Conservation (phyloP, 148 eudicot species). For the Polygonum maritimum region DNA sequence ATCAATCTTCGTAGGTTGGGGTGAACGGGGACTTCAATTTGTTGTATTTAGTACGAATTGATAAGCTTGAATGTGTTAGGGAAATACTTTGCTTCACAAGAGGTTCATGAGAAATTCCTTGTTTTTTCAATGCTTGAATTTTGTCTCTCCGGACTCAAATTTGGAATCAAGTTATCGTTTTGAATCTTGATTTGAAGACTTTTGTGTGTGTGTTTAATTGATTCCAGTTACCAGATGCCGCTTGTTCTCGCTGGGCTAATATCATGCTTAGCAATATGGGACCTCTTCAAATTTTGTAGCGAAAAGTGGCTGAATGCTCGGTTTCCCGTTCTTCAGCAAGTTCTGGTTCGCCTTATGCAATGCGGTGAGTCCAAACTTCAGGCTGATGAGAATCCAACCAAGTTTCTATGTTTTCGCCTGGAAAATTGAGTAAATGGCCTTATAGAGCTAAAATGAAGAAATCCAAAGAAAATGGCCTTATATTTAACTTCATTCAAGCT, state of each 20-base stretch:
- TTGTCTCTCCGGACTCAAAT: not conserved
- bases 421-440: not conserved
- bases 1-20: not conserved
- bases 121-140: not conserved
- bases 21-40: not conserved
- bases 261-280: constrained; percentile 75
- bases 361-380: constrained; percentile 44
- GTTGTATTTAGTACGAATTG: not conserved
- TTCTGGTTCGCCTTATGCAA: constrained; percentile 45
- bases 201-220: not conserved
- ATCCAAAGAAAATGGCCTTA: not conserved
- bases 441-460: not conserved
- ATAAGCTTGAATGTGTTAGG: not conserved
- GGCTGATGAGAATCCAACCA: not conserved
- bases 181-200: too few relatives aligned
- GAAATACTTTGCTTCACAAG: not conserved
- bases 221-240: constrained; percentile 74
- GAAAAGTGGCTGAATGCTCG: constrained; percentile 51
- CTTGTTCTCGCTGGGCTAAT: constrained; percentile 73
- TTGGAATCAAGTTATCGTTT: not conserved
- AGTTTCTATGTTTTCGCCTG: not conserved
- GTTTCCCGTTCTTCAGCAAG: constrained; percentile 39
- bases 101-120: not conserved
- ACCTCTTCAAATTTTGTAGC: constrained; percentile 45
- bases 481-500: not conserved